Base-by-base conservation (phyloP, 306 rosid genomes). In the Quercus aquifolioides region DNA sequence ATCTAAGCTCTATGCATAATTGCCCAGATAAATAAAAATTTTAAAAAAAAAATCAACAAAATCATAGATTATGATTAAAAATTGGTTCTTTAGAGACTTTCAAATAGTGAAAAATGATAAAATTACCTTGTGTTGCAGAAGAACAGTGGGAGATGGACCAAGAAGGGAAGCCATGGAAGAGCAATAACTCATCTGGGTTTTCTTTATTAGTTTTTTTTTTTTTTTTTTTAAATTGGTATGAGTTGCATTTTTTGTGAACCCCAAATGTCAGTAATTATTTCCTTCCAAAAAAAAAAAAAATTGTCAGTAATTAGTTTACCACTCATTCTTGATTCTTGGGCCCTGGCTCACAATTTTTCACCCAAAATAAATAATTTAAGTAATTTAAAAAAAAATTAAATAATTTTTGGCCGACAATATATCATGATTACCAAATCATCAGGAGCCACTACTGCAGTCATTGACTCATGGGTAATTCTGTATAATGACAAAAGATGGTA, bases 101-200 rank as follows among this genome's bases (percentile, higher is more conserved):
- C 20, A 56, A 35, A 74, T 9, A 67, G 35, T 12, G n/a, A 49
- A 59, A 67, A 63, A 57, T 30, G 31, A 79, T 4, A 41, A 43
- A 57, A 54, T 65, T 70, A 90, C 98, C 97, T 83, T 87, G 80
- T 72, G 86, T 17, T 88, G 90, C 14, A 87, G 81, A 75, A 88
- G 62, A 72, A 78, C 13, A 60, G 87, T 64, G 59, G 83, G 75
- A 54, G 90, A 77, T 41, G 85, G 77, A 75, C 76, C 81, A 82
- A 90, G 88, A 83, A 91, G 86, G 54, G 90, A 88, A 54, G 94
- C 91, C 98, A 93, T 93, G 80, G 83, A 18, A 73, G 84, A 76
- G 82, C 73, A 68, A 78, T 59, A 68, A 71, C 72, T 79, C 73
- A 54, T 9, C 63, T 82, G 84, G 60, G 75, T 69, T 75, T 35